Evolutionary conservation across 2,329 filamentous ascomycete genomes (phyloP).

Genomic region (Claviceps lovelessii): DNA sequence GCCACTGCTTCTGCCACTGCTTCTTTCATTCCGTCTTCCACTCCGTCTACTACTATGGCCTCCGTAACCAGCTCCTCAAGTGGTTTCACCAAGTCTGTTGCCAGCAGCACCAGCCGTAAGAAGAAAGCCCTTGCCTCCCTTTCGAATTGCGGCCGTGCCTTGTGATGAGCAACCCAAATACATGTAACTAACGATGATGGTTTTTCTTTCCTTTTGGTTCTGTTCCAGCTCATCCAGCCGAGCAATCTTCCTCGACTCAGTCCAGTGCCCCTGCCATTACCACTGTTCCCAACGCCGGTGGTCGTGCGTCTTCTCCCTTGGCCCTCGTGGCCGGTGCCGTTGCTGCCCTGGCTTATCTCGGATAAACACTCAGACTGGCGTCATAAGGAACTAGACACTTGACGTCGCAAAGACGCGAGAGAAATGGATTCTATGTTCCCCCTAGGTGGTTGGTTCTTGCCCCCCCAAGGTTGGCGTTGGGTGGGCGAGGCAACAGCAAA

Average conservation of each 20-base stretch:
- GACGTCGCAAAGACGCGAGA: not conserved
- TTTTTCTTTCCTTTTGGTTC: no score
- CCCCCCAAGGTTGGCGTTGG: no score
- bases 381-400: not conserved
- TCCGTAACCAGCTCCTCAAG: slow-evolving; percentile 2
- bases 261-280: slow-evolving; percentile 6
- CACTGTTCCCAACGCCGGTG: slow-evolving; percentile 17
- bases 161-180: not conserved
- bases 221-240: not conserved
- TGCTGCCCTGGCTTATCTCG: slow-evolving; percentile 20
- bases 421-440: not conserved
- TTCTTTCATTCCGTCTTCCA: no score
- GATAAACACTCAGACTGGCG: slow-evolving; percentile 8
- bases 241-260: not conserved
- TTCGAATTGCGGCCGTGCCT: not conserved
- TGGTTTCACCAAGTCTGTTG: not conserved
- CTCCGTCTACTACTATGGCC: not conserved
- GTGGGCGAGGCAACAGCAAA: no score
- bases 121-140: not conserved
- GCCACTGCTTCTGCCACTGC: slow-evolving; percentile 3
- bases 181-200: not conserved
- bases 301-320: slow-evolving; percentile 17
- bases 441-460: no score
- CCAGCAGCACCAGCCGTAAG: slow-evolving; percentile 8
- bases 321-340: slow-evolving; percentile 20